Evolutionary conservation across 1,284 basidiomycete genomes (phyloP).

Genomic region (Marasmius sp.): DNA sequence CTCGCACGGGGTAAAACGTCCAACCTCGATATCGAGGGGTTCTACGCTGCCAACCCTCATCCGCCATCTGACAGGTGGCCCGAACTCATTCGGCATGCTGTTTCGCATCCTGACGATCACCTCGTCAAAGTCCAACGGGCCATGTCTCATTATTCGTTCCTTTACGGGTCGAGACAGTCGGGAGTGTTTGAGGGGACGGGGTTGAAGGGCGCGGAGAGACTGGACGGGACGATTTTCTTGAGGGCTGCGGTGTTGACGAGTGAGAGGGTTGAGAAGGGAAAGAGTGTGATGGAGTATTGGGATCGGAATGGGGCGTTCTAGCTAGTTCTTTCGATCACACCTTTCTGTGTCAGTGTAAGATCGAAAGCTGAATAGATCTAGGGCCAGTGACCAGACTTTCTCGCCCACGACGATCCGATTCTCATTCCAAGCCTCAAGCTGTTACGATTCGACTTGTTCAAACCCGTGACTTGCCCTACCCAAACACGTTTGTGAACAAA

Average conservation of each 20-base stretch:
- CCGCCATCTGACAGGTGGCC: constrained; percentile 42
- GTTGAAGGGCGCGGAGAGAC: constrained; percentile 32
- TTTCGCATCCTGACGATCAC: constrained; percentile 50
- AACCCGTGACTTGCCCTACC: too few relatives aligned
- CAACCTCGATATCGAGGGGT: constrained; percentile 21
- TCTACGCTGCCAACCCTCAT: constrained; percentile 24
- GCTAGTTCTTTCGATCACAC: not conserved
- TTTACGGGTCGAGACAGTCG: constrained; percentile 36
- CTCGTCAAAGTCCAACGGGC: constrained; percentile 50
- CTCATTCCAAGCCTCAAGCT: too few relatives aligned
- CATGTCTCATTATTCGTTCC: constrained; percentile 38
- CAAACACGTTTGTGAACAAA: too few relatives aligned
- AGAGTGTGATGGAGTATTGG: not conserved
- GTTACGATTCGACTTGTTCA: too few relatives aligned
- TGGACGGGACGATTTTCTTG: constrained; percentile 50
- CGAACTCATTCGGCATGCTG: constrained; percentile 35
- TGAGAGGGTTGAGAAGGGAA: constrained; percentile 24
- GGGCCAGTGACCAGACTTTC: too few relatives aligned
- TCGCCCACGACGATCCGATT: too few relatives aligned
- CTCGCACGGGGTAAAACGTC: constrained; percentile 22
- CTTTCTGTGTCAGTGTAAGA: not conserved
- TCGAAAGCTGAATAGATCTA: too few relatives aligned
- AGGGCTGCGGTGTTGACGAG: constrained; percentile 40
- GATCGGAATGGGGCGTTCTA: not conserved
- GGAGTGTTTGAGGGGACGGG: constrained; percentile 33